Base-by-base conservation (phyloP, 1,139 yeast genomes). In the Kurtzmaniella quercitrusa region DNA sequence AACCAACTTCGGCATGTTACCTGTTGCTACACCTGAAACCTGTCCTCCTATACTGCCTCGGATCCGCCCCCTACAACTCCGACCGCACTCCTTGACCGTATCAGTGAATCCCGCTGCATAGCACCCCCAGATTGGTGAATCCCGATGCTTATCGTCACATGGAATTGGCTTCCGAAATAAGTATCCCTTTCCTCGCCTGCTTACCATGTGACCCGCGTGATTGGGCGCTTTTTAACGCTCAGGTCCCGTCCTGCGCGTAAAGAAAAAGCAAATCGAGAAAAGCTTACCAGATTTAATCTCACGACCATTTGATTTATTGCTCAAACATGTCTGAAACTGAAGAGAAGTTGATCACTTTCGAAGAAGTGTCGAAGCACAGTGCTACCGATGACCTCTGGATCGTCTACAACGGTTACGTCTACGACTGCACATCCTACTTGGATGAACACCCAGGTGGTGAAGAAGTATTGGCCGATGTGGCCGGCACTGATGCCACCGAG, bases 401-500 rank as follows among this genome's bases (percentile, higher is more conserved):
- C 68, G 86, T 89, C 52, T 82, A 89, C 68, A 81, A 88, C 52
- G 96, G 95, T 40, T 86, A 85, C 60, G 98, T 93, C 44, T 93
- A 91, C 68, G 90, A 93, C 65, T 81, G 87, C 49, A 70, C 95
- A 45, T 70, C 73, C 52, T 93, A 91, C 66, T 67, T 91, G 49
- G 97, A 91, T 59, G 98, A 93, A 72, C 99, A 93, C 70, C 78
- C 78, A 49, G 99, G 99, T 73, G 99, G 99, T 61, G 98, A 90
- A 67, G 98, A 94, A 67, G 96, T 93, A 41, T 77, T 93, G 55
- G 69, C 85, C 45, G 98, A 94, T 60, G 79, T 82, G 56, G 98
- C 93, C 48, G 98, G 98, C 53, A 73, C 75, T 46, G 98, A 94
- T 65, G 95, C 96, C 47, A 91, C 98, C 40, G 93, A 83, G 54